Conservation (phyloP, 108 stramenopile genomes). For the Cyclotella cryptica region DNA sequence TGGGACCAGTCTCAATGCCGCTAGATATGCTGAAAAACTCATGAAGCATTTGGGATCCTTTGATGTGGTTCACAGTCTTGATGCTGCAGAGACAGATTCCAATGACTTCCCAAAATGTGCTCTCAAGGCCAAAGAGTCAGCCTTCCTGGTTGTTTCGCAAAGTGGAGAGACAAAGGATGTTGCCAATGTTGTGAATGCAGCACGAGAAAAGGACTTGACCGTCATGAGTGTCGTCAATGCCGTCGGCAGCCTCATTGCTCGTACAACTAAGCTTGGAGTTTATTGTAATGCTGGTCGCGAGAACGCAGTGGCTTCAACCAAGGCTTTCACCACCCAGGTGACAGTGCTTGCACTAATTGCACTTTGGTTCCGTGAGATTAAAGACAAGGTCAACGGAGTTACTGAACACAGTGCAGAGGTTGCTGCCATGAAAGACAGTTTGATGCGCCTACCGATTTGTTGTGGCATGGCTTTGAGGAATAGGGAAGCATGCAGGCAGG, state of each 20-base stretch:
- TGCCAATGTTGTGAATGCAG: conserved; percentile 83
- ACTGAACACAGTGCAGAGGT: conserved; percentile 57
- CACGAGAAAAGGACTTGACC: conserved; percentile 86
- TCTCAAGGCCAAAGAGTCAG: conserved; percentile 61
- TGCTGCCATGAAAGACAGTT: conserved; percentile 83
- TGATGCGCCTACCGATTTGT: conserved; percentile 96
- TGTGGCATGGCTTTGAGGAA: conserved; percentile 97
- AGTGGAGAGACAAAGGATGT: conserved; percentile 99
- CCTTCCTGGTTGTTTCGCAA: conserved; percentile 95
- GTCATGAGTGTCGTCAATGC: conserved; percentile 95
- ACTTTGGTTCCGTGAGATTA: conserved; percentile 91
- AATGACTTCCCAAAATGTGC: conserved; percentile 84
- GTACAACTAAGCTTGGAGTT: conserved; percentile 95
- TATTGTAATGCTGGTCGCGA: conserved; percentile 99
- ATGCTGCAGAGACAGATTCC: conserved; percentile 93
- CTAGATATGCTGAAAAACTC: conserved; percentile 93
- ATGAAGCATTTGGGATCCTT: conserved; percentile 97
- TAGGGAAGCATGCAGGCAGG: conserved; percentile 82
- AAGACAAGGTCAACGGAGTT: conserved; percentile 72
- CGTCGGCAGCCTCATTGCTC: conserved; percentile 97
- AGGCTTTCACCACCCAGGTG: conserved; percentile 99
- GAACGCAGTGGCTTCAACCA: conserved; percentile 98
- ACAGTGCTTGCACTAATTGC: conserved; percentile 96
- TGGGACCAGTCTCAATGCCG: conserved; percentile 95
- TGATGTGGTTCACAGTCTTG: conserved; percentile 86